phyloP scores from a whole-genome alignment of 192 early-diverging fungal genomes.

The Phycomyces nitens region DNA sequence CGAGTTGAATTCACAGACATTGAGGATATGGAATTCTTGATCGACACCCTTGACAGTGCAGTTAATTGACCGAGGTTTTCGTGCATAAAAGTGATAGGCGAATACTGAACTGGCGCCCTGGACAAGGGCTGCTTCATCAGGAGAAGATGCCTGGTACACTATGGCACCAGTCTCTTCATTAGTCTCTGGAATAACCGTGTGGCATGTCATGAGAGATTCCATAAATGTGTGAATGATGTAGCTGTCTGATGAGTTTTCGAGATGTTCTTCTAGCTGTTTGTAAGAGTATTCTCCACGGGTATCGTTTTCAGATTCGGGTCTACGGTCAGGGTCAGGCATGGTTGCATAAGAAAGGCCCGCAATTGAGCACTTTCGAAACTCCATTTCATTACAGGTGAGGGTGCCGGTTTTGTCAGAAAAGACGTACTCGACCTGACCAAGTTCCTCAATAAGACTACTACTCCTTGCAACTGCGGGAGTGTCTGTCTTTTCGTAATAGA shows the following conservation, averaged over 20 bases:
- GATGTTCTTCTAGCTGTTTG: slow-evolving; percentile 53
- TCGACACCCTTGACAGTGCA: slow-evolving; percentile 40
- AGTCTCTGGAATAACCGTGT: slow-evolving; percentile 89
- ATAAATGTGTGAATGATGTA: slow-evolving; percentile 85
- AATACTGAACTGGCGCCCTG: slow-evolving; percentile 50
- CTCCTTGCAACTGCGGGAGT: slow-evolving; percentile 90
- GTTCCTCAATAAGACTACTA: slow-evolving; percentile 83
- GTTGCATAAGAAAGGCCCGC: slow-evolving; percentile 88
- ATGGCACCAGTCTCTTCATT: slow-evolving; percentile 62
- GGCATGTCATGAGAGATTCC: slow-evolving; percentile 84
- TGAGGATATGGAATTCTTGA: slow-evolving; percentile 79
- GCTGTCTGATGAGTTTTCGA: slow-evolving; percentile 50
- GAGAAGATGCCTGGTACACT: slow-evolving; percentile 90
- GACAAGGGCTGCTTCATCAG: slow-evolving; percentile 90
- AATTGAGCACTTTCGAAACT: slow-evolving; percentile 87
- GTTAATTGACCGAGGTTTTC: slow-evolving; percentile 54
- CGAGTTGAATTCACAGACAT: slow-evolving; percentile 94
- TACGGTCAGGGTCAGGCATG: slow-evolving; percentile 77
- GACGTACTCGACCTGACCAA: slow-evolving; percentile 89
- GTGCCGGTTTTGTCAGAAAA: slow-evolving; percentile 38
- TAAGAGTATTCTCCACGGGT: slow-evolving; percentile 60
- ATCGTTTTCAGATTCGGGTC: slow-evolving; percentile 61
- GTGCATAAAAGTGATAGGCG: slow-evolving; percentile 62
- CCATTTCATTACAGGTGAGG: slow-evolving; percentile 42
- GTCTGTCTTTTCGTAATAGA: slow-evolving; percentile 92